A percentile compares a stretch with the other conserved stretches of the same genome.
Conservation (phyloP, 2,329 filamentous ascomycete species). For the Alternaria conjuncta region DNA sequence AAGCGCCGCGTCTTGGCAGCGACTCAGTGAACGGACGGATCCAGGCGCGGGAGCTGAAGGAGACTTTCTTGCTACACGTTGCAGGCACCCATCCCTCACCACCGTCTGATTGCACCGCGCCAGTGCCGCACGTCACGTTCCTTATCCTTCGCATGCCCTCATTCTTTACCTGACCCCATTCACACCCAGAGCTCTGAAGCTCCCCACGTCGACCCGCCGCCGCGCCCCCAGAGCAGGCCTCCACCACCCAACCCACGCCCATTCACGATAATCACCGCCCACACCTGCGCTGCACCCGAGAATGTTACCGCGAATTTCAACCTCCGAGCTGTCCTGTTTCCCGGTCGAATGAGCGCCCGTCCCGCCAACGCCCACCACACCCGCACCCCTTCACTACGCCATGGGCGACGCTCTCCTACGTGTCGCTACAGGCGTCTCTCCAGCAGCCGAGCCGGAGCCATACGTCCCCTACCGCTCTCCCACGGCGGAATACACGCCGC, state of each 20-base stretch:
- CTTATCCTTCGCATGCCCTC: conserved; percentile 12
- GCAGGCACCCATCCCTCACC: conserved; percentile 22
- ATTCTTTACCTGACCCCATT: conserved; percentile 10
- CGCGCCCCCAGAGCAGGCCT: not conserved
- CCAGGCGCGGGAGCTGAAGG: conserved; percentile 9
- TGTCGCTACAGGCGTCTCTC: conserved; percentile 19
- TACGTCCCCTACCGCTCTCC: conserved; percentile 34
- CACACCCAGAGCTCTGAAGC: conserved; percentile 3
- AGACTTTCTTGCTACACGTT: conserved; percentile 22
- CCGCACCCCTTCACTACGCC: conserved; percentile 21
- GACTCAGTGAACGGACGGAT: conserved; percentile 14
- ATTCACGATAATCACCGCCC: not conserved
- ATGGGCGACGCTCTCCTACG: conserved; percentile 39
- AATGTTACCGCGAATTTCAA: conserved; percentile 34
- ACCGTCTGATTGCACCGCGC: conserved; percentile 20
- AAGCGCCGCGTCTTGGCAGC: conserved; percentile 18
- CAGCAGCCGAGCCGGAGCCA: conserved; percentile 17
- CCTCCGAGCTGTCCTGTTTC: conserved; percentile 25
- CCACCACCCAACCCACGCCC: not conserved
- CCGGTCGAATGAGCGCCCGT: conserved; percentile 39
- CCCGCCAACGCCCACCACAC: conserved; percentile 7
- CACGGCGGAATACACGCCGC: conserved; percentile 41
- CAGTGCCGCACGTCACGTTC: conserved; percentile 13
- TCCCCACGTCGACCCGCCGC: not conserved
- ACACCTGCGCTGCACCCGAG: conserved; percentile 19